Base-by-base conservation (phyloP, 1,284 basidiomycete genomes). In the Ustilago xerochloae region DNA sequence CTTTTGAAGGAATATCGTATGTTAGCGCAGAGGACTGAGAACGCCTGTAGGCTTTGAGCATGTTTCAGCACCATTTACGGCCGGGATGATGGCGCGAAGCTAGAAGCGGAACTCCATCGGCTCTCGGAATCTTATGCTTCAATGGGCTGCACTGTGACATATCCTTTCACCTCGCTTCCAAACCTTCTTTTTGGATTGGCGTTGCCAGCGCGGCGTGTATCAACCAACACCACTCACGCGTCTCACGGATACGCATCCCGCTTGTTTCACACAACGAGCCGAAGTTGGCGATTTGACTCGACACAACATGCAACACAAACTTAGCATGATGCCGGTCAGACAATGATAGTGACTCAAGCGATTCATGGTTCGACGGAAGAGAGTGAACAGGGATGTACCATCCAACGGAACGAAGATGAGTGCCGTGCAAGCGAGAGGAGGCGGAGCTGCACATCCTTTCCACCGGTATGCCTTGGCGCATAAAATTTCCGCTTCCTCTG, bases 391-490 rank as follows among this genome's bases (percentile, higher is more conserved):
- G 6, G 6, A 6, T 9, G 41, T 43, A 22, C 41, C 22, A 24
- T 24, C 26, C 12, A 8, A 8, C 4, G 13, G 26, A 43, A 18
- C 8, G 29, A 29, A 12, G 20, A 15, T 12, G 10, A 41, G 22
- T 22, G n/a, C n/a, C n/a, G n/a, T n/a, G 15, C 30, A 49, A 35
- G 26, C 38, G 36, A 56, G 33, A n/a, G 15, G 30, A n/a, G 28
- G 18, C 45, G 28, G 38, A 43, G 53, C 46, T 49, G 48, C 61
- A 36, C n/a, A 32, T 45, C 46, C 54, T 51, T 18, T 18, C 30
- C 10, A 33, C 45, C 32, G 63, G 56, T 47, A 54, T 53, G 43
- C 45, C 63, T 58, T 59, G 63, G 63, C 63, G 63, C 63, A 53
- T 58, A 36, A 45, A 35, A 45, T 56, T 46, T 26, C 30, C 47